Percentiles rank a stretch among this genome's conserved stretches.
Conservation (phyloP, 164 flowering plant genomes). For the Magnolia sinica region DNA sequence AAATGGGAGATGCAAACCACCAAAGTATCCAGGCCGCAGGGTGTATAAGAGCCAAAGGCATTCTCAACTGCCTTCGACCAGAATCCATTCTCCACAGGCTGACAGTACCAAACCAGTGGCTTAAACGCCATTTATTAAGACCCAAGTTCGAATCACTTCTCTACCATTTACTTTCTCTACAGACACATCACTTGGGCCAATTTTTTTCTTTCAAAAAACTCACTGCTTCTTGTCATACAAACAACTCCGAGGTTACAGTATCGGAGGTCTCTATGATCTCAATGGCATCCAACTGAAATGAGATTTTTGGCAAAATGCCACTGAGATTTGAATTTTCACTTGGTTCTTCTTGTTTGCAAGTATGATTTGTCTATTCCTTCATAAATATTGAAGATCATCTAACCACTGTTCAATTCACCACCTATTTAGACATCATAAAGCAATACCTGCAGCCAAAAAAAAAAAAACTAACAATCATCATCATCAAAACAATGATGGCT, state of each 20-base stretch:
- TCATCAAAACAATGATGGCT: too few relatives aligned
- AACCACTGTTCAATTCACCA: background rate
- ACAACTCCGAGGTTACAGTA: background rate
- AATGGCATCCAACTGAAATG: background rate
- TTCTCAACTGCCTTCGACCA: conserved; percentile 69
- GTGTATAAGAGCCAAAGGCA: conserved; percentile 90
- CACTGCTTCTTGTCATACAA: background rate
- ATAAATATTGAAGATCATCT: background rate
- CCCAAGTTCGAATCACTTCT: background rate
- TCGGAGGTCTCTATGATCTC: background rate
- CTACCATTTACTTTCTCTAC: background rate
- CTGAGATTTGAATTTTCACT: background rate
- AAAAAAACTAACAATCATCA: background rate
- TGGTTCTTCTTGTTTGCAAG: background rate
- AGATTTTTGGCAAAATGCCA: background rate
- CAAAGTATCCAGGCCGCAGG: conserved; percentile 71
- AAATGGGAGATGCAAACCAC: conserved; percentile 67
- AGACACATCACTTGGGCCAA: background rate
- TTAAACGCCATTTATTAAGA: conserved; percentile 54
- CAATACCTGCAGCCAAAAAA: background rate
- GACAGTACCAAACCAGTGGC: conserved; percentile 80
- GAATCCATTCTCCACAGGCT: conserved; percentile 70
- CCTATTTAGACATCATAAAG: background rate
- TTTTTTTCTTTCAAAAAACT: background rate
- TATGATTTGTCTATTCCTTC: background rate